Conservation (phyloP, 306 rosid genomes). For the Cicer arietinum region DNA sequence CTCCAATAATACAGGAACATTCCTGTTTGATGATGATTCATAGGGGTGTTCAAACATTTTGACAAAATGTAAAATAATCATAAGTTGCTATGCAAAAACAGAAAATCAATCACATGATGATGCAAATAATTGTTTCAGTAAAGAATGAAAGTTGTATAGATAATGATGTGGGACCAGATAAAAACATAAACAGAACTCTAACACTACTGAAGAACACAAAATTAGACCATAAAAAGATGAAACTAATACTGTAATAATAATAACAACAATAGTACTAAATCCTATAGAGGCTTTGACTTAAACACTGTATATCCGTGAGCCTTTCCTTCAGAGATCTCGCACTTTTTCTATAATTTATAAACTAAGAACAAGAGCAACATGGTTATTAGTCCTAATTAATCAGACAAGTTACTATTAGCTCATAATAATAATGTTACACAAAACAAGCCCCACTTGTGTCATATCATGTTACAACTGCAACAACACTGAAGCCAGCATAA, state of each 20-base stretch:
- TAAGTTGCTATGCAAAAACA: no score
- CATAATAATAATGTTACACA: not conserved
- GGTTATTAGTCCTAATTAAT: constrained; percentile 35
- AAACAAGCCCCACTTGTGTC: constrained; percentile 51
- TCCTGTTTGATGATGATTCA: constrained; percentile 19
- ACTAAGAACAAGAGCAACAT: constrained; percentile 12
- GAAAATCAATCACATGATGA: not conserved
- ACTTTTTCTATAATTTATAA: not conserved
- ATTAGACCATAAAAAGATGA: not conserved
- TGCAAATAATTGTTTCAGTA: not conserved
- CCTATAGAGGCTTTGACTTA: not conserved
- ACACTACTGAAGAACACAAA: constrained; percentile 9
- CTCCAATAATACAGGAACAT: constrained; percentile 16
- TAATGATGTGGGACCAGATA: not conserved
- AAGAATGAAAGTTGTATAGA: not conserved
- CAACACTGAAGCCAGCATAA: constrained; percentile 48
- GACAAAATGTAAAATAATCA: not conserved
- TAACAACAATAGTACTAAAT: not conserved
- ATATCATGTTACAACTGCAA: constrained; percentile 27
- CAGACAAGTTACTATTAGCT: constrained; percentile 26
- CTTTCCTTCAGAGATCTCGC: constrained; percentile 8
- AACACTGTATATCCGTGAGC: constrained; percentile 40
- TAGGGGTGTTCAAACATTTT: constrained; percentile 22
- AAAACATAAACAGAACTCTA: constrained; percentile 1
- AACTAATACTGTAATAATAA: not conserved